A percentile compares a stretch with the other conserved stretches of the same genome.
Evolutionary conservation across 2,329 filamentous ascomycete species (phyloP).

Genomic region (Escovopsis sp.): DNA sequence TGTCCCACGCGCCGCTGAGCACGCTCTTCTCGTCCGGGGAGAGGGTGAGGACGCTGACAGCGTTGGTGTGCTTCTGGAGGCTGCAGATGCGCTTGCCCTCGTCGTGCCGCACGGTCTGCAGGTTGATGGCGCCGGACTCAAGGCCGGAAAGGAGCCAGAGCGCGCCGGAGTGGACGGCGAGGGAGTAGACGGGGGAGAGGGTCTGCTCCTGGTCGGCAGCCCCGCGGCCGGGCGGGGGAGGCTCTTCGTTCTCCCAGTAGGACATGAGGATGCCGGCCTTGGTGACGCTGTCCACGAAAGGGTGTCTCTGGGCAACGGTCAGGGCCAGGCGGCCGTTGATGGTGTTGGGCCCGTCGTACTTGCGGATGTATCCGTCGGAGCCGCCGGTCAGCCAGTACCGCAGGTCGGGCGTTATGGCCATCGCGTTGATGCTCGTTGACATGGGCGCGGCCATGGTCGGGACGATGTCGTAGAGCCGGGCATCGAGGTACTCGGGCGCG

Average conservation of each 20-base stretch:
- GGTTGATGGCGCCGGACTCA: slow-evolving; percentile 81
- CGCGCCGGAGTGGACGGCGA: slow-evolving; percentile 79
- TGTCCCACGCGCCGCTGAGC: slow-evolving; percentile 93
- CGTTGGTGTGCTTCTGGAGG: slow-evolving; percentile 72
- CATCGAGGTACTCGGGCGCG: slow-evolving; percentile 65
- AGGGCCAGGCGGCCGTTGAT: slow-evolving; percentile 88
- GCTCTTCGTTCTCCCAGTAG: slow-evolving; percentile 97
- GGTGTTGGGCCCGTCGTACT: slow-evolving; percentile 89
- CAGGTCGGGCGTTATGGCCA: slow-evolving; percentile 85
- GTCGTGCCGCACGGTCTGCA: slow-evolving; percentile 86
- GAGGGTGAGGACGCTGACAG: slow-evolving; percentile 75
- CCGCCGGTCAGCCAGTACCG: slow-evolving; percentile 91
- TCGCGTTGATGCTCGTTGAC: slow-evolving; percentile 85
- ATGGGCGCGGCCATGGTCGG: slow-evolving; percentile 95
- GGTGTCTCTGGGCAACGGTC: slow-evolving; percentile 89
- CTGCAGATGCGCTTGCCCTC: slow-evolving; percentile 81
- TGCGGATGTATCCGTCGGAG: slow-evolving; percentile 87
- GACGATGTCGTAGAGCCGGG: slow-evolving; percentile 80
- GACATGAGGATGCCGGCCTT: slow-evolving; percentile 90
- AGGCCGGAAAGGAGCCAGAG: slow-evolving; percentile 85
- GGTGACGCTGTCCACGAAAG: slow-evolving; percentile 92
- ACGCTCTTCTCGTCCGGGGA: slow-evolving; percentile 76
- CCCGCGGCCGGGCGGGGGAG: slow-evolving; percentile 24
- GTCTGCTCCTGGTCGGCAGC: slow-evolving; percentile 38
- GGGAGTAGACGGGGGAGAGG: slow-evolving; percentile 84